phyloP scores from a whole-genome alignment of 1,139 yeast species.

The Suzukiozyma palmioleophila region DNA sequence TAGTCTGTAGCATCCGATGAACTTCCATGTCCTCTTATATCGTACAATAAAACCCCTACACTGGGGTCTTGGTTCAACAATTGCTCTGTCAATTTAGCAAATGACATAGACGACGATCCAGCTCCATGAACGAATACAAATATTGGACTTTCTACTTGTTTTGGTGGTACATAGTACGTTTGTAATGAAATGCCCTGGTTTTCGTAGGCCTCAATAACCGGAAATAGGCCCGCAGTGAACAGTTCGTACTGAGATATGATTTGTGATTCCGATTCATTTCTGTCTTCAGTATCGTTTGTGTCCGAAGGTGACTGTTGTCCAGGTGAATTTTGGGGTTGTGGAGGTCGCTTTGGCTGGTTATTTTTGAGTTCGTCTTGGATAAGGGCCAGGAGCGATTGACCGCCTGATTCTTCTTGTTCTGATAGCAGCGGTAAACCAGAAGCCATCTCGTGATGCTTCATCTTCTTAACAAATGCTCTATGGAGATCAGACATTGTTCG shows the following conservation, averaged over 20 bases:
- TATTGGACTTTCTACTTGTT: slow-evolving; percentile 40
- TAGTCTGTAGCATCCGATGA: slow-evolving; percentile 31
- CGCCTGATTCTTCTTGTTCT: slow-evolving; percentile 18
- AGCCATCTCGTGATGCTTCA: slow-evolving; percentile 33
- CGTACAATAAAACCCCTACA: slow-evolving; percentile 63
- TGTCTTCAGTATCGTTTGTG: too few species aligned
- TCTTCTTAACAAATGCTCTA: slow-evolving; percentile 32
- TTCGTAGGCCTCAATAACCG: slow-evolving; percentile 10
- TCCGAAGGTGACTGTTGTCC: too few species aligned
- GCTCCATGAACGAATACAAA: slow-evolving; percentile 91
- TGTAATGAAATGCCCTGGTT: slow-evolving; percentile 32
- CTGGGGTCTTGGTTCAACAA: slow-evolving; percentile 18
- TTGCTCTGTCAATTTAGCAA: slow-evolving; percentile 48
- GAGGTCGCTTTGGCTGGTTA: slow-evolving; percentile 12
- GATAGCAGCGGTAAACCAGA: slow-evolving; percentile 30
- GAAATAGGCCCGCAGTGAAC: slow-evolving; percentile 10
- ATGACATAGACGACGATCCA: slow-evolving; percentile 82
- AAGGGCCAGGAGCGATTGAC: slow-evolving; percentile 1
- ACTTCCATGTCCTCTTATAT: slow-evolving; percentile 80
- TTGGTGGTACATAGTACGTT: slow-evolving; percentile 59
- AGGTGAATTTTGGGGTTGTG: too few species aligned
- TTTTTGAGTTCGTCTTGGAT: background rate
- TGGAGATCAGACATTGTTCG: slow-evolving; percentile 42
- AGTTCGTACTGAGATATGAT: slow-evolving; percentile 17
- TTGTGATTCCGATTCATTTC: background rate